phyloP scores from a whole-genome alignment of 352 stramenopile species.

The Pythium periplocum region DNA sequence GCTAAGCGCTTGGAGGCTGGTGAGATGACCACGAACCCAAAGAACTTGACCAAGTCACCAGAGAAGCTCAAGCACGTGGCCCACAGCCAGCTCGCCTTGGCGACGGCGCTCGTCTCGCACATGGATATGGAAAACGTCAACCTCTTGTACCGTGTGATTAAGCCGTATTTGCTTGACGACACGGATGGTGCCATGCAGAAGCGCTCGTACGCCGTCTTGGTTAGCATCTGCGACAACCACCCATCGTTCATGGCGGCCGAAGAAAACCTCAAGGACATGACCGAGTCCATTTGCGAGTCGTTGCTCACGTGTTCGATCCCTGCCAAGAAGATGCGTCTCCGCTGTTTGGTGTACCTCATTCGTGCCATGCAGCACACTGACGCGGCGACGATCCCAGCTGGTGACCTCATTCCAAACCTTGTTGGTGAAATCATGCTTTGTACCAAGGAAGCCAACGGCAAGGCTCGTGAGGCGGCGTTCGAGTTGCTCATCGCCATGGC shows the following conservation, averaged over 20 bases:
- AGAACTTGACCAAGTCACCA: conserved; percentile 31
- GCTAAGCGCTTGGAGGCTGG: conserved; percentile 56
- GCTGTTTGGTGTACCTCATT: conserved; percentile 83
- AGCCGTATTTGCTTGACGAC: conserved; percentile 85
- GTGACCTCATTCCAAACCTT: conserved; percentile 86
- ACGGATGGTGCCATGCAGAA: conserved; percentile 86
- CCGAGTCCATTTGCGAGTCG: conserved; percentile 91
- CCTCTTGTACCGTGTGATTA: conserved; percentile 85
- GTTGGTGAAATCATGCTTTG: conserved; percentile 95
- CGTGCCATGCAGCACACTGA: conserved; percentile 68
- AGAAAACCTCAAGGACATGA: conserved; percentile 89
- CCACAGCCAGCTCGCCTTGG: conserved; percentile 75
- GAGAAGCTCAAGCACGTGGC: conserved; percentile 54
- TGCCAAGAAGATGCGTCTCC: conserved; percentile 94
- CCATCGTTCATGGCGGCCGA: conserved; percentile 68
- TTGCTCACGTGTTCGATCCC: conserved; percentile 93
- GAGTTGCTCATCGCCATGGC: conserved; percentile 84
- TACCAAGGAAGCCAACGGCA: conserved; percentile 96
- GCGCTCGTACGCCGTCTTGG: conserved; percentile 80
- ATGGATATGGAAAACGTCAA: conserved; percentile 75
- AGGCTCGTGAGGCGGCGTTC: conserved; percentile 87
- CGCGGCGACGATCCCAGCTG: conserved; percentile 47
- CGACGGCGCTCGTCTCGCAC: conserved; percentile 68
- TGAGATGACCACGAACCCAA: conserved; percentile 21
- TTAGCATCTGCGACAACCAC: conserved; percentile 84